A percentile compares a stretch with the other conserved stretches of the same genome.
Evolutionary conservation across 306 rosid genomes (phyloP).

Genomic region (Casuarina glauca): DNA sequence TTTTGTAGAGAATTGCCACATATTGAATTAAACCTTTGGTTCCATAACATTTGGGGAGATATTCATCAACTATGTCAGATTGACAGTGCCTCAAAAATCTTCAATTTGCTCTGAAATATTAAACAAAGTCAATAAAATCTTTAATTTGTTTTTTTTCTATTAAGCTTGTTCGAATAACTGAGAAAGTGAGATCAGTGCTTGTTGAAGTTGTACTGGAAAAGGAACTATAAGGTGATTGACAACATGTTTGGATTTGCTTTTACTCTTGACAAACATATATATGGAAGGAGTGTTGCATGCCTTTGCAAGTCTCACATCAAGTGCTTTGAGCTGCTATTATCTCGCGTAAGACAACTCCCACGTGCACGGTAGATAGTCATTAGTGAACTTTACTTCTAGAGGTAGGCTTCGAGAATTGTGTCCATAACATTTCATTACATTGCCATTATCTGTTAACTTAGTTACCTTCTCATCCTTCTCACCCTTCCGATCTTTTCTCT

Average conservation of each 20-base stretch:
- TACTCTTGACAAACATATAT: background rate
- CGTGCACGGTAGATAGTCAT: background rate
- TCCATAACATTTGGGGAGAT: background rate
- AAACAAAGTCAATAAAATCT: background rate
- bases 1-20: background rate
- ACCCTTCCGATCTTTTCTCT: background rate
- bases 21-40: background rate
- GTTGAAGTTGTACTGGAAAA: conserved; percentile 3
- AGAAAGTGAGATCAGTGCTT: background rate
- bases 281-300: background rate
- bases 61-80: background rate
- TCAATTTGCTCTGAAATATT: background rate
- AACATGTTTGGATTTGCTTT: background rate
- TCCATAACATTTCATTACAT: background rate
- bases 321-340: background rate
- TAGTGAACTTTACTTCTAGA: background rate
- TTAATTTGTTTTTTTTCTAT: background rate
- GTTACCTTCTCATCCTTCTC: background rate
- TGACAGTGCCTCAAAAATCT: background rate
- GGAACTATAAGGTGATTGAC: background rate
- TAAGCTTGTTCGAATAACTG: background rate
- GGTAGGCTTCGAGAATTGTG: background rate
- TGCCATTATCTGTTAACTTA: background rate
- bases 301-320: background rate
- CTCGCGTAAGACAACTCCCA: background rate